Conservation (phyloP, 371 early-diverging fungal species). For the Actinomortierella wolfii region DNA sequence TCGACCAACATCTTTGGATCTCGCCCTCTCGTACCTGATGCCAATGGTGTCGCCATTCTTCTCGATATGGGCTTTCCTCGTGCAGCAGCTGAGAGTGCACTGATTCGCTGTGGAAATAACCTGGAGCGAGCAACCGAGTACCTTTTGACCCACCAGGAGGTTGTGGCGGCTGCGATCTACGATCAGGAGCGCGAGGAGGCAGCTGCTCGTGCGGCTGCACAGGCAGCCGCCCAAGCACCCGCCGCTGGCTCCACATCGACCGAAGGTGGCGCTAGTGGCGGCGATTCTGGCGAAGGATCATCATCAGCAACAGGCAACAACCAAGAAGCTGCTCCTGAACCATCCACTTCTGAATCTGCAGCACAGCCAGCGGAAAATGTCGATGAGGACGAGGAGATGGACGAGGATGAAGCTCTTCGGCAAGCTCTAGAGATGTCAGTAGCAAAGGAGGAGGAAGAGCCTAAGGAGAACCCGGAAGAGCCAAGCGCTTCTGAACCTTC, state of each 20-base stretch:
- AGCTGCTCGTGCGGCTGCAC: slow-evolving; percentile 38
- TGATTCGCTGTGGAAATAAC: slow-evolving; percentile 80
- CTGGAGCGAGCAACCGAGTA: slow-evolving; percentile 90
- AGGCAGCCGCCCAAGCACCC: slow-evolving; percentile 15
- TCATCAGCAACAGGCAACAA: slow-evolving; percentile 6
- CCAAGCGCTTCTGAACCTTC: slow-evolving; percentile 6
- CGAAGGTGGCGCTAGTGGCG: slow-evolving; percentile 7
- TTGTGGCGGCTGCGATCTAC: slow-evolving; percentile 49
- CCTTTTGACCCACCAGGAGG: slow-evolving; percentile 80
- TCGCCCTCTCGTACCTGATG: slow-evolving; percentile 57
- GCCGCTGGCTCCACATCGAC: neutral
- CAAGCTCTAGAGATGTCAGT: slow-evolving; percentile 50
- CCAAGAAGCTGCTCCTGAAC: slow-evolving; percentile 17
- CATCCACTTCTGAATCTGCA: slow-evolving; percentile 14
- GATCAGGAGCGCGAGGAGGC: slow-evolving; percentile 44
- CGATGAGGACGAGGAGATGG: slow-evolving; percentile 44
- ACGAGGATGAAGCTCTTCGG: slow-evolving; percentile 47
- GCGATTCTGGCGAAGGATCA: slow-evolving; percentile 9
- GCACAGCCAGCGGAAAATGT: slow-evolving; percentile 8
- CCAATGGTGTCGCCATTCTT: slow-evolving; percentile 71
- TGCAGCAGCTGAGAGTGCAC: slow-evolving; percentile 80
- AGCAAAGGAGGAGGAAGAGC: slow-evolving; percentile 2
- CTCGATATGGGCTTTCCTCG: slow-evolving; percentile 91
- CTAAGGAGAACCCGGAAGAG: no score
- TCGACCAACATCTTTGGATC: slow-evolving; percentile 38